Evolutionary conservation across 192 early-diverging fungal genomes (phyloP), one percentile per base, ranked within the genome.

Genomic region (Coemansia sp.): DNA sequence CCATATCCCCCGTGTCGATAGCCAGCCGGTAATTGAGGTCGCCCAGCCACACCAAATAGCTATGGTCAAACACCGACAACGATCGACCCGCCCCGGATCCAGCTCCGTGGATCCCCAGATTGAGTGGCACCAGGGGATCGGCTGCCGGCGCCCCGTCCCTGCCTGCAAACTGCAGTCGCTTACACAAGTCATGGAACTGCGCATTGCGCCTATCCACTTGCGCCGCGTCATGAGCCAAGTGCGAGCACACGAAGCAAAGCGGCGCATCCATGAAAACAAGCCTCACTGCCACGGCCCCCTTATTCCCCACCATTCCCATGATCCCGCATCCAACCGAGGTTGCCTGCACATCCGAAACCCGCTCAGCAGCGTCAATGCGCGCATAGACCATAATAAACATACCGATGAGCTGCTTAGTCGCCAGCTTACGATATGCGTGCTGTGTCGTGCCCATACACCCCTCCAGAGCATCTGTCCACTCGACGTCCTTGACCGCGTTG

Each of bases 1-100:
- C 88, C 39, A 92, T 85, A 7, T 86, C 86, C 8, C 75, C 72
- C 51, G 91, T 87, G 5, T 87, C 72, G 0, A 94, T 62, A 5
- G 80, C 77, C 34, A 99, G 79, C 4, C 97, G 87, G 76, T 99
- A 98, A 72, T 99, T 99, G 59, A 99, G 71, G 71, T 99, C 97
- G 26, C 97, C 97, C 14, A 96, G 71, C 91, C 93, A 99, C 46
- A 99, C 84, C 23, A 83, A 63, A 73, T 88, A 90, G 85, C 89
- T 89, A 62, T 82, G 83, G 63, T 90, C 88, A 68, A 89, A 93
- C 26, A 93, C 83, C 0, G 86, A 71, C 4, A 72, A 57, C 23
- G 67, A 64, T 3, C n/a, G 70, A 5, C 63, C 50, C 18, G 42
- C 65, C 16, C 36, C 46, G 2, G 21, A 18, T 8, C 58, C 57